Percentiles rank a stretch among this genome's conserved stretches.
Evolutionary conservation across 805 yeast genomes (phyloP).

Genomic region (Cyberlindnera bimundalis): DNA sequence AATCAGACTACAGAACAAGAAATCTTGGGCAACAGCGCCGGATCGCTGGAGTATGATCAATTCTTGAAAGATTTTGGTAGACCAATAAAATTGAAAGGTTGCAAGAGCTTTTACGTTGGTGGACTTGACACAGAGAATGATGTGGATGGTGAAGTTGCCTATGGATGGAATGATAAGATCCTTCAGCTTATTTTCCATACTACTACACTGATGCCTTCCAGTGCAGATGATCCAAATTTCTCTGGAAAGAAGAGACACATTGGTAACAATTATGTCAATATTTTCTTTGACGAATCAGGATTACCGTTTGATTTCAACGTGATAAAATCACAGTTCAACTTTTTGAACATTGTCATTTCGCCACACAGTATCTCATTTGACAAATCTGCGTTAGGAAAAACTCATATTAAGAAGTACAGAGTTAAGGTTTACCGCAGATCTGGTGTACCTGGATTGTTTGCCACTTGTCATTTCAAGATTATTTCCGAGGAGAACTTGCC

Average conservation of each 20-base stretch:
- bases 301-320: conserved; percentile 64
- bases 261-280: conserved; percentile 80
- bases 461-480: conserved; percentile 73
- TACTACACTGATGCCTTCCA: conserved; percentile 76
- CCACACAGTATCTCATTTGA: conserved; percentile 45
- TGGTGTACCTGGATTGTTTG: conserved; percentile 74
- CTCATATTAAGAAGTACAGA: conserved; percentile 42
- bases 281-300: conserved; percentile 76
- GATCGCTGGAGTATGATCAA: conserved; percentile 58
- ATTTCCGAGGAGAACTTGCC: conserved; percentile 59
- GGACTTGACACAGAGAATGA: conserved; percentile 73
- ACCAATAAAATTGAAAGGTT: conserved; percentile 53
- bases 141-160: conserved; percentile 71
- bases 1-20: conserved; percentile 62
- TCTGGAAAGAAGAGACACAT: conserved; percentile 76
- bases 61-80: conserved; percentile 60
- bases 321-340: conserved; percentile 76
- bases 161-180: conserved; percentile 68
- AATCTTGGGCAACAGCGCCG: conserved; percentile 59
- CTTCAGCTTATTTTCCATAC: conserved; percentile 75
- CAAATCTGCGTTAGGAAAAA: conserved; percentile 11
- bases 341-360: conserved; percentile 72
- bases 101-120: conserved; percentile 59
- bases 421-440: conserved; percentile 62
- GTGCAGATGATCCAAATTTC: conserved; percentile 36